Evolutionary conservation across 2,329 filamentous ascomycete genomes (phyloP), one percentile per base, ranked within the genome.

Genomic region (Monosporascus cannonballus): DNA sequence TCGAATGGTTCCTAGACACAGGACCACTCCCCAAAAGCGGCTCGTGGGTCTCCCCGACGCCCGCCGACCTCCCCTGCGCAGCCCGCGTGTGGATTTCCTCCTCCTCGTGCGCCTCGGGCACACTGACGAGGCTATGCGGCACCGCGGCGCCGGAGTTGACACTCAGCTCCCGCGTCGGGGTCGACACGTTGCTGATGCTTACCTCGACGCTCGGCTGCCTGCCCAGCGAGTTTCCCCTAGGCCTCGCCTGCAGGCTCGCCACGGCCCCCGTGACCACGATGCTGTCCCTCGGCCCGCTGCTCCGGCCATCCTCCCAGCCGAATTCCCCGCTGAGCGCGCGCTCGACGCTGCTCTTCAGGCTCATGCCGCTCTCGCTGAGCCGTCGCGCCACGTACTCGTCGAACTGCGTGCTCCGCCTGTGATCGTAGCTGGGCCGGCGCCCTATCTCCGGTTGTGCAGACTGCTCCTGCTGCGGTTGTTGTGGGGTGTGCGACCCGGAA

Each of bases 361-460:
- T 53, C 2, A 67, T 67, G 51, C 58, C n/a, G 24, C 44, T 48
- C 36, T 48, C 54, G 50, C 64, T 66, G 3, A 54, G 57, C 11
- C 68, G 67, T 8, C 66, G 68, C 24, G 69, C 68, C 18, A 75
- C 59, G 59, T 74, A 78, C 5, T 72, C 70, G 48, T 78, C 76
- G 53, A 77, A 78, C 51, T 73, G 69, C 4, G 75, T 77, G 50
- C 76, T 72, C 6, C 75, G 69, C 64, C 71, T 66, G 62, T 78
- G 75, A 50, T 66, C 70, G 61, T 77, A 77, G 41, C 68, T 65
- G 9, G 38, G 39, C 24, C 55, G 61, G 3, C 59, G 62, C 50
- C 64, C 58, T 15, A 27, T 9, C 6, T 45, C 37, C 17, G 42
- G 36, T 4, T 44, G 22, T 4, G 45, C 24, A 6, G 45, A n/a